Conservation (phyloP, 2,329 filamentous ascomycete genomes). For the Pyrenophora tritici-repentis region DNA sequence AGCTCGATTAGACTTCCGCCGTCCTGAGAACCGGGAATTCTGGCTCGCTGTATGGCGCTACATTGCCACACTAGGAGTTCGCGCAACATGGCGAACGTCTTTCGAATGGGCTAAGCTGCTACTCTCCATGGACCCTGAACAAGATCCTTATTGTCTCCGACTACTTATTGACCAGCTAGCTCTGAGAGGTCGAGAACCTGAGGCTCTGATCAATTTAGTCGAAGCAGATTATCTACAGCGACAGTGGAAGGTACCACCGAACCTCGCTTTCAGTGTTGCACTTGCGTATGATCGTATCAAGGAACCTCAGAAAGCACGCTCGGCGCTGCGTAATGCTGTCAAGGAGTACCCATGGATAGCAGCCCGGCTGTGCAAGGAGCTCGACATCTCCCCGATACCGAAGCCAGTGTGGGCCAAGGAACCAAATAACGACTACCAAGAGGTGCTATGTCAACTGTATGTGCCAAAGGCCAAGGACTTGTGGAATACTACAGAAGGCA, state of each 20-base stretch:
- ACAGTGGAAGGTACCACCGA: slow-evolving; percentile 62
- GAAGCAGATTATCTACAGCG: slow-evolving; percentile 55
- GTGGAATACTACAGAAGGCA: slow-evolving; percentile 80
- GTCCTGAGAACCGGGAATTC: slow-evolving; percentile 88
- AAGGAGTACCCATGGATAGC: slow-evolving; percentile 83
- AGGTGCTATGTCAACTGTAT: slow-evolving; percentile 77
- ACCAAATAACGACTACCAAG: slow-evolving; percentile 67
- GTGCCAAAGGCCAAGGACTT: slow-evolving; percentile 76
- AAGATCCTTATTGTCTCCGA: slow-evolving; percentile 82
- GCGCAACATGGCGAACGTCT: slow-evolving; percentile 91
- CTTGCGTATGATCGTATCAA: slow-evolving; percentile 76
- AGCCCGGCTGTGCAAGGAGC: slow-evolving; percentile 75
- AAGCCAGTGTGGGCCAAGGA: slow-evolving; percentile 81
- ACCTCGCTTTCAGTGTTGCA: slow-evolving; percentile 76
- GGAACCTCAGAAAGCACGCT: slow-evolving; percentile 67
- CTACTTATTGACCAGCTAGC: slow-evolving; percentile 84
- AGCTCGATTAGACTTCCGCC: slow-evolving; percentile 77
- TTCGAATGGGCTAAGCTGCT: slow-evolving; percentile 92
- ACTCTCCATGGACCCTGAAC: slow-evolving; percentile 70
- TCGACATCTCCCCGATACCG: slow-evolving; percentile 76
- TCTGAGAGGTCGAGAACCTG: slow-evolving; percentile 76
- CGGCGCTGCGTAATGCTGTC: slow-evolving; percentile 70
- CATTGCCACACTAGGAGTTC: slow-evolving; percentile 80
- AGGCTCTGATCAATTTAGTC: slow-evolving; percentile 75
- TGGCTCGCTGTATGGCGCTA: slow-evolving; percentile 91